Evolutionary conservation across 2,329 filamentous ascomycete species (phyloP), one percentile per base, ranked within the genome.

Genomic region (Arthrobotrys conoides): DNA sequence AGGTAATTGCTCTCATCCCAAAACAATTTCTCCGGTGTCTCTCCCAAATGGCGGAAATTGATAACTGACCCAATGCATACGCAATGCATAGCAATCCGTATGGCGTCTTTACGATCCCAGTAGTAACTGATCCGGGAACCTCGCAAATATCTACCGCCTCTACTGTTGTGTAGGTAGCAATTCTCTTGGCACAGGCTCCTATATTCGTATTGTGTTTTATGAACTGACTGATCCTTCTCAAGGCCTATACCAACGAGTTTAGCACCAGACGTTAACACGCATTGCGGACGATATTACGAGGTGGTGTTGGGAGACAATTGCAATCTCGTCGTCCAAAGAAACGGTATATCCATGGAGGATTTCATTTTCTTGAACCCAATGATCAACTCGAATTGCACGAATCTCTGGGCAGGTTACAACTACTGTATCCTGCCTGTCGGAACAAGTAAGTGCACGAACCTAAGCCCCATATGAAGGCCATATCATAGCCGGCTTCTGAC

Each of bases 381-480:
- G 61, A 75, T 75, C 61, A 68, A 68, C 51, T 49, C 49, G 49
- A 68, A 75, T 48, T 75, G 71, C 55, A 75, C 71, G 18, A 68
- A 68, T 61, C 61, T 75, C 27, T 75, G 71, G 71, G 82, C 81
- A 0, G 64, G 81, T 0, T 80, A 82, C 27, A 80, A 72, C 44
- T 85, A 85, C 80, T 85, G 84, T 75, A 81, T 85, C 9, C 66
- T 81, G 59, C 61, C 84, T 0, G 83, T 84, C 0, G 83, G 83
- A n/a, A 80, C 82, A 41, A 83, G 78, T 66, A 80, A 79, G 71
- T 78, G 30, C 33, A 24, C 27, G 53, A 72, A 36, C n/a, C 65
- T 69, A 57, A 67, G 71, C 16, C 30, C 61, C 51, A 1, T n/a
- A 3, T 41, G 24, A 12, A 65, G 65, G 48, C 41, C 22, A 53